These are phyloP conservation scores for Mucor circinelloides DNA, from an alignment of 371 early-diverging fungal species.

Conservation along the genomic window DNA sequence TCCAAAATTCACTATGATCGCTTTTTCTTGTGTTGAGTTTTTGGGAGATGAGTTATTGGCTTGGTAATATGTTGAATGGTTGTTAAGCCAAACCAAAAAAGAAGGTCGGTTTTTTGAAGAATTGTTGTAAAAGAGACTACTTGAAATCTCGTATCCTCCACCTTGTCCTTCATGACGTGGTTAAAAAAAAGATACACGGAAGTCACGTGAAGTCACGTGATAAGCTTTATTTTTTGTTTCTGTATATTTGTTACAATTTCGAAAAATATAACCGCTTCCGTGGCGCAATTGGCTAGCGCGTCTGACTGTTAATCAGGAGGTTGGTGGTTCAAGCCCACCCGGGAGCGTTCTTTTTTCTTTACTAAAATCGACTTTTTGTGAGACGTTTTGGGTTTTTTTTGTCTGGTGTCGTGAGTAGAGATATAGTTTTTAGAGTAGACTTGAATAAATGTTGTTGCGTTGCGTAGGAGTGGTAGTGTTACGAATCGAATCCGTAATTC, in stretches of 20 bases:
- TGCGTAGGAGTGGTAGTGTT: too few species aligned
- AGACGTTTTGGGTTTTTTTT: not conserved
- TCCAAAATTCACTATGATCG: too few species aligned
- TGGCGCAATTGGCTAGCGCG: constrained; percentile 80
- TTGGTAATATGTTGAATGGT: not conserved
- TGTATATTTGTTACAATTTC: not conserved
- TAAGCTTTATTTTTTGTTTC: not conserved
- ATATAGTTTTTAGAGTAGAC: too few species aligned
- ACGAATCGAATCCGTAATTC: too few species aligned
- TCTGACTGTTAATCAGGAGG: constrained; percentile 79
- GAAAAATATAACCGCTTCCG: constrained; percentile 38
- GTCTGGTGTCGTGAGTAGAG: too few species aligned
- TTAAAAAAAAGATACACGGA: not conserved
- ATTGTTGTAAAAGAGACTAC: not conserved
- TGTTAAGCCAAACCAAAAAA: not conserved
- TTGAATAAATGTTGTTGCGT: too few species aligned
- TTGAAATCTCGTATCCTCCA: not conserved
- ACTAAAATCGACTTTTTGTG: not conserved
- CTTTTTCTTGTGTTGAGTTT: not conserved
- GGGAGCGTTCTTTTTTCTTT: constrained; percentile 51
- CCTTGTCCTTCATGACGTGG: not conserved
- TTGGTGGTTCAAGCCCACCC: constrained; percentile 75
- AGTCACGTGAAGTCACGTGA: not conserved
- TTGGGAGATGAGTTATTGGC: not conserved
- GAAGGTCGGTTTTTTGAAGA: not conserved